Base-by-base conservation (phyloP, 2,329 filamentous ascomycete species). In the Byssothecium circinans region DNA sequence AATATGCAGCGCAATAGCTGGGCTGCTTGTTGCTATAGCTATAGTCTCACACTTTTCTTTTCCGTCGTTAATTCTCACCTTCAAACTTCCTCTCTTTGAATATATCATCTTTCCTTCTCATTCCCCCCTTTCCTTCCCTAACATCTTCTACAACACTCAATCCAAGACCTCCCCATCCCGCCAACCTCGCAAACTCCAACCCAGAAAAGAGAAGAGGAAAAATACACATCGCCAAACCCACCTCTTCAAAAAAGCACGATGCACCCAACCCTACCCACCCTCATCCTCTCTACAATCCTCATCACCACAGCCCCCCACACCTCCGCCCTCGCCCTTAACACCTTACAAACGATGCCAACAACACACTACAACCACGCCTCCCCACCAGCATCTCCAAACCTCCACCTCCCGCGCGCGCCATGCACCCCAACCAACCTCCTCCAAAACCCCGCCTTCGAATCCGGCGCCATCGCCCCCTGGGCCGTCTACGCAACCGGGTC, bases 391-490 rank as follows among this genome's bases (percentile, higher is more conserved):
- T n/a, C n/a, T n/a, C n/a, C n/a, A 6, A 4, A 23, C 19, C 15
- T 8, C 22, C 18, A 20, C 20, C 5, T 25, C 23, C 10, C 23
- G 10, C 5, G 23, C 18, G 19, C 36, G 19, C 25, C 12, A 15
- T 36, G 23, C 17, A 40, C 7, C 49, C 50, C 35, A 48, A 38
- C 41, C 8, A 60, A 62, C 43, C 33, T 33, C 27, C 23, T 61
- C 34, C 27, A 14, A 17, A 62, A 62, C 39, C 57, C 57, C 0
- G 56, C 56, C 15, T 62, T 62, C 44, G 56, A 59, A 38, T 32
- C 52, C 30, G 19, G 15, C 27, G 6, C 41, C 27, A 14, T 49
- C 17, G 18, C 34, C 3, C 51, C 59, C 7, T 62, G 59, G 59
- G 40, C 56, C 32, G 42, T 41, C 42, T 56, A 55, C 34, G 53